phyloP scores from a whole-genome alignment of 192 early-diverging fungal species.

The Ambispora gerdemannii region DNA sequence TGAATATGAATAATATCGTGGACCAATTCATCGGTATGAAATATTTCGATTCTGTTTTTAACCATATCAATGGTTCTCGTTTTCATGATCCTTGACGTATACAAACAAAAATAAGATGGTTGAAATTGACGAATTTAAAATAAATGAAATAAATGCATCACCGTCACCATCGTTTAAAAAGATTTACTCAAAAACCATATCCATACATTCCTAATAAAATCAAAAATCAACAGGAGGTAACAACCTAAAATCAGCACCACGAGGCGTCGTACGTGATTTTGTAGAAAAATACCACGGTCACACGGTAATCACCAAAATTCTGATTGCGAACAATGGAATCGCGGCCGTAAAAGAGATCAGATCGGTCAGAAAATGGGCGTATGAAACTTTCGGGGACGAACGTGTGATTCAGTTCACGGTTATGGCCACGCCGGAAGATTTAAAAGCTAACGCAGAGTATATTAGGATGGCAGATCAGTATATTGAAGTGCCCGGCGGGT shows the following conservation, averaged over 20 bases:
- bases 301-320: constrained; percentile 88
- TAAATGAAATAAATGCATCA: too few species aligned
- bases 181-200: too few species aligned
- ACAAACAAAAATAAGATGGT: too few species aligned
- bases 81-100: too few species aligned
- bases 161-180: too few species aligned
- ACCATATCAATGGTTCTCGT: too few species aligned
- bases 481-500: constrained; percentile 96
- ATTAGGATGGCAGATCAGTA: constrained; percentile 99
- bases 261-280: constrained; percentile 69
- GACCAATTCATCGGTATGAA: too few species aligned
- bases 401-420: constrained; percentile 92
- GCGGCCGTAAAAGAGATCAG: constrained; percentile 99
- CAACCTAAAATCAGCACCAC: constrained; percentile 58
- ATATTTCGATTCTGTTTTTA: too few species aligned
- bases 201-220: too few species aligned
- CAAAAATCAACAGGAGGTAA: constrained; percentile 80
- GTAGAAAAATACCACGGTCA: constrained; percentile 74
- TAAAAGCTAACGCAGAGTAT: constrained; percentile 97
- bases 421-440: constrained; percentile 98
- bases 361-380: constrained; percentile 96
- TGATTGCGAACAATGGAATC: constrained; percentile 99
- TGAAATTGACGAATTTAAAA: too few species aligned
- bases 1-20: too few species aligned
- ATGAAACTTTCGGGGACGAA: constrained; percentile 97